Base-by-base conservation (phyloP, 2,329 filamentous ascomycete genomes). In the Lachnellula cervina region DNA sequence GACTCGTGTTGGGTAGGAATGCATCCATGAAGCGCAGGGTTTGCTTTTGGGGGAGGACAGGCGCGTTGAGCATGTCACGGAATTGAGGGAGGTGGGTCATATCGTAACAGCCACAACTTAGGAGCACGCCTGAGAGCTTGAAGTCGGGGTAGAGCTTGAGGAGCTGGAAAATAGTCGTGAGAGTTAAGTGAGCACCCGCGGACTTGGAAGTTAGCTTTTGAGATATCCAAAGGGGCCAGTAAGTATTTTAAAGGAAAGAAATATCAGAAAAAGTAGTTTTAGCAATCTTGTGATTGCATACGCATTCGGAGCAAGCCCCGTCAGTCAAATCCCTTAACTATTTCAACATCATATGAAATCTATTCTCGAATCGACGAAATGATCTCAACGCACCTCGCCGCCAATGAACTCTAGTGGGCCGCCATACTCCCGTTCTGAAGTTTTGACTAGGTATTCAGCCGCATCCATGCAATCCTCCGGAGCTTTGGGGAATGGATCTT, bases 401-500 rank as follows among this genome's bases (percentile, higher is more conserved):
- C 74, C 73, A 40, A 77, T 70, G 52, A 78, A 77, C 56, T 23
- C 61, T n/a, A 79, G 56, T 2, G 70, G 67, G 0, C 67, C 72
- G 9, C 76, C 76, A 60, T 73, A 78, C 5, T 72, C 60, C 7
- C 59, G 59, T 56, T 74, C 66, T 0, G 74, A 73, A 56, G 80
- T 71, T 52, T 79, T 74, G 25, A 80, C 67, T 1, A 84, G 70
- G 67, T 78, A 80, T 56, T 80, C 76, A 0, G 74, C 81, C 4
- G 74, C 79, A 63, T 84, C 81, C 62, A 77, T 76, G 68, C 80
- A 82, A 65, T 85, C 82, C 51, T 84, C 72, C 4, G 76, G 74
- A 0, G 73, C 77, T 0, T 73, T 74, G 0, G 83, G 82, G 64
- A 76, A 84, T 0, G 80, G 79, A 61, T 83, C 57, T 64, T 86